Evolutionary conservation across 1,139 yeast genomes (phyloP).

Genomic region (Candida sanyaensis): DNA sequence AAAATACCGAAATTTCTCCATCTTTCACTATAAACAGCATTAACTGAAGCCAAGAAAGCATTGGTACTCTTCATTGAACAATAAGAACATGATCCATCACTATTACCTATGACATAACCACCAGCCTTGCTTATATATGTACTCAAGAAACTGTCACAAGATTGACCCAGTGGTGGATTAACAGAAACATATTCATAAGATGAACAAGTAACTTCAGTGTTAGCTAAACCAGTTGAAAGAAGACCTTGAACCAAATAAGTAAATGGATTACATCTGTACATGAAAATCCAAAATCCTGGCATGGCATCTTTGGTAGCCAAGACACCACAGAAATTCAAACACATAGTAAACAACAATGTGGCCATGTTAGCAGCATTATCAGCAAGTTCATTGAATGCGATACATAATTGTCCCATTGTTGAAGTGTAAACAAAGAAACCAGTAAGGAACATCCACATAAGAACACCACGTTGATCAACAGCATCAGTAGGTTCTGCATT

Average conservation of each 20-base stretch:
- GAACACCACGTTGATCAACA: constrained; percentile 38
- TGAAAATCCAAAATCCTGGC: constrained; percentile 50
- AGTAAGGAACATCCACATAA: constrained; percentile 45
- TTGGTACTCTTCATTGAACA: constrained; percentile 55
- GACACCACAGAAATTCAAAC: constrained; percentile 37
- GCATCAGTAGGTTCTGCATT: constrained; percentile 45
- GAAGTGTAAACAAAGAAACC: constrained; percentile 32
- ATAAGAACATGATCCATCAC: constrained; percentile 41
- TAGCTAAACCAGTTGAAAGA: constrained; percentile 26
- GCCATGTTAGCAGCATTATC: constrained; percentile 40
- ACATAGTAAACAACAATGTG: constrained; percentile 26
- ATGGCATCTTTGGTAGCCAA: constrained; percentile 24
- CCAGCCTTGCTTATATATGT: constrained; percentile 44
- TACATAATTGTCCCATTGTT: constrained; percentile 37
- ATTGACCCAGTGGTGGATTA: constrained; percentile 44
- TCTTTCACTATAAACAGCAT: constrained; percentile 46
- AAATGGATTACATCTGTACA: constrained; percentile 65
- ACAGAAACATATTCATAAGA: constrained; percentile 25
- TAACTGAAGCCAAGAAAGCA: constrained; percentile 45
- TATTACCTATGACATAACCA: constrained; percentile 47
- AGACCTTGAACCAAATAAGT: constrained; percentile 52
- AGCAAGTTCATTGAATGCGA: constrained; percentile 36
- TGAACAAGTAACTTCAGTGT: constrained; percentile 25
- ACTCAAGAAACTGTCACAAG: constrained; percentile 55
- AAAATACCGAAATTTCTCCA: constrained; percentile 75